Evolutionary conservation across 1,284 basidiomycete genomes (phyloP).

Genomic region (Flammula alnicola): DNA sequence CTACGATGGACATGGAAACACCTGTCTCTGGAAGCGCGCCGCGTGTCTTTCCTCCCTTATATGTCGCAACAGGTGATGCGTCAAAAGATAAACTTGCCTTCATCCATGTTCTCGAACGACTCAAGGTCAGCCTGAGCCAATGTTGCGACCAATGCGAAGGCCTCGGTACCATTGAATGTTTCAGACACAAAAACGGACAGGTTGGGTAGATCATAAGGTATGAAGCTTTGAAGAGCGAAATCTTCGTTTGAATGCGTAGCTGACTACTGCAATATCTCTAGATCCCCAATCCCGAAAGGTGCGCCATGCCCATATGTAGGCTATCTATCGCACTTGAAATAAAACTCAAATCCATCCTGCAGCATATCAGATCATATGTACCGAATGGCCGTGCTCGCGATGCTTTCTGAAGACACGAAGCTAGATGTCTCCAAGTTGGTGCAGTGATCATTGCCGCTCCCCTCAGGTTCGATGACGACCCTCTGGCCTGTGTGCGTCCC

Average conservation of each 20-base stretch:
- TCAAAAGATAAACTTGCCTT: slow-evolving; percentile 81
- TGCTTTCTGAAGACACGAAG: slow-evolving; percentile 74
- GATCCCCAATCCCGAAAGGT: slow-evolving; percentile 86
- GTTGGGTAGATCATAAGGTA: slow-evolving; percentile 88
- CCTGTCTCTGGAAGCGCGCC: background rate
- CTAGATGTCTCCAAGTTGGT: slow-evolving; percentile 81
- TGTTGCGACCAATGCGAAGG: background rate
- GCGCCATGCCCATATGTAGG: slow-evolving; percentile 9
- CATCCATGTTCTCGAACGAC: slow-evolving; percentile 84
- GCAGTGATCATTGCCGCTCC: slow-evolving; percentile 2
- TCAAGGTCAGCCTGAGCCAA: slow-evolving; percentile 65
- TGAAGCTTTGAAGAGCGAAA: slow-evolving; percentile 8
- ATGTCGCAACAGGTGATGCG: slow-evolving; percentile 57
- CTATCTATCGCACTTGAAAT: too few species aligned
- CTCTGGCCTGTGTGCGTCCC: background rate
- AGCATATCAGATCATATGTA: slow-evolving; percentile 99
- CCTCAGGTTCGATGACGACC: slow-evolving; percentile 4
- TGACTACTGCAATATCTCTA: too few species aligned
- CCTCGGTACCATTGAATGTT: background rate
- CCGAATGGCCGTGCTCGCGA: slow-evolving; percentile 91
- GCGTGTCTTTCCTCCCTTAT: slow-evolving; percentile 55
- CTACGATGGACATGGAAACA: background rate
- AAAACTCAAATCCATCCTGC: background rate
- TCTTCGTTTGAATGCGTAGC: background rate
- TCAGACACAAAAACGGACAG: slow-evolving; percentile 92